Percentiles rank a stretch among this genome's conserved stretches.
phyloP scores from a whole-genome alignment of 495 filamentous ascomycete species.

The Xylaria acuta region DNA sequence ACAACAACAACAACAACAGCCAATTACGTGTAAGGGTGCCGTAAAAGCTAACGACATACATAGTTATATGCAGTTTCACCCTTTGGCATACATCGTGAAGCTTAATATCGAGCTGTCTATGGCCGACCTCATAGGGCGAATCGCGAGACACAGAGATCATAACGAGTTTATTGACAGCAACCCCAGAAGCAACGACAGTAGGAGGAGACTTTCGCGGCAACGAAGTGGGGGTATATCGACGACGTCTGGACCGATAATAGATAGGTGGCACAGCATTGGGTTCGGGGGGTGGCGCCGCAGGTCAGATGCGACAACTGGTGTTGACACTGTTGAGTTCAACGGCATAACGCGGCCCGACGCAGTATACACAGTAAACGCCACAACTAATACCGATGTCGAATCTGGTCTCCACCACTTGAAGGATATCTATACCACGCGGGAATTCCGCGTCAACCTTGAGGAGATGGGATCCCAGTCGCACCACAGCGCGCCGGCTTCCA shows the following conservation, averaged over 20 bases:
- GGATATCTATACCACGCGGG: conserved; percentile 5
- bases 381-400: not conserved
- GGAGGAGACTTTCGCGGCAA: not conserved
- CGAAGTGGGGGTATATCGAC: not conserved
- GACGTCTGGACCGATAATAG: not conserved
- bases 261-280: not conserved
- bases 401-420: not conserved
- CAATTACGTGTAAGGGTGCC: not conserved
- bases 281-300: not conserved
- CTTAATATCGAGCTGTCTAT: conserved; percentile 62
- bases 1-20: not conserved
- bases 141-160: conserved; percentile 23
- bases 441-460: conserved; percentile 10
- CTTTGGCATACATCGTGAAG: conserved; percentile 60
- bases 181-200: not conserved
- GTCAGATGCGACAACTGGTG: not conserved
- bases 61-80: conserved; percentile 58
- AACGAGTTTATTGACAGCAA: not conserved
- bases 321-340: not conserved
- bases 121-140: conserved; percentile 51
- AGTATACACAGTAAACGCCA: conserved; percentile 8
- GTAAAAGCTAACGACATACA: not conserved
- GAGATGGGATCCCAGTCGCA: not conserved
- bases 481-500: not conserved
- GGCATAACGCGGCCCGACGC: not conserved